Evolutionary conservation across 2,329 filamentous ascomycete genomes (phyloP).

Genomic region (Aspergillus japonicus): DNA sequence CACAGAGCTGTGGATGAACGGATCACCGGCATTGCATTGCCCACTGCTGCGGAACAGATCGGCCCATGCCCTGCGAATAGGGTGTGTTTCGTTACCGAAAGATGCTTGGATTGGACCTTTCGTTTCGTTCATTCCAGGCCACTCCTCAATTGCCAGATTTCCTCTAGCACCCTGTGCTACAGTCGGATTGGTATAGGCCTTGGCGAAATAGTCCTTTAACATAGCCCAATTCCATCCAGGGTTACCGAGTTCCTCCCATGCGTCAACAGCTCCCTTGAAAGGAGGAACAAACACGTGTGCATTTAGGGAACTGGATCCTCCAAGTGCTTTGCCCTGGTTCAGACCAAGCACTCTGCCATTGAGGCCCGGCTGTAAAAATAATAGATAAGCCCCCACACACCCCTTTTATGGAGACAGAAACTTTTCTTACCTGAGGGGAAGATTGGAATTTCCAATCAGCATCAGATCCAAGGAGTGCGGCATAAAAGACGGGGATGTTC

Average conservation of each 20-base stretch:
- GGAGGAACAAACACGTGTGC: constrained; percentile 13
- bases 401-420: background rate
- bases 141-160: constrained; percentile 6
- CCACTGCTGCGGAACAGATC: constrained; percentile 6
- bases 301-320: constrained; percentile 12
- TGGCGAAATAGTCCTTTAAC: constrained; percentile 4
- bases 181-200: constrained; percentile 4
- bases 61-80: constrained; percentile 7
- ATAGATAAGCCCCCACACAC: constrained; percentile 22
- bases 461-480: constrained; percentile 5
- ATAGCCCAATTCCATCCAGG: constrained; percentile 8
- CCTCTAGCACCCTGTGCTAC: constrained; percentile 4
- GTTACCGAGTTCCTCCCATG: constrained; percentile 8
- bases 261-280: constrained; percentile 5
- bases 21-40: constrained; percentile 5
- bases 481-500: constrained; percentile 10
- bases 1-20: constrained; percentile 4
- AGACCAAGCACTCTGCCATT: constrained; percentile 11
- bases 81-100: constrained; percentile 3
- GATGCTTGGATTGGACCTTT: constrained; percentile 8
- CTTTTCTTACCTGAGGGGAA: constrained; percentile 1
- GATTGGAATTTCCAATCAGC: constrained; percentile 9
- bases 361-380: constrained; percentile 3
- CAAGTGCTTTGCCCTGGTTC: constrained; percentile 11
- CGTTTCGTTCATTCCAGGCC: constrained; percentile 5